These are phyloP conservation scores for Paramecium caudatum DNA, from an alignment of 73 alveolate genomes.

Conservation along the genomic window DNA sequence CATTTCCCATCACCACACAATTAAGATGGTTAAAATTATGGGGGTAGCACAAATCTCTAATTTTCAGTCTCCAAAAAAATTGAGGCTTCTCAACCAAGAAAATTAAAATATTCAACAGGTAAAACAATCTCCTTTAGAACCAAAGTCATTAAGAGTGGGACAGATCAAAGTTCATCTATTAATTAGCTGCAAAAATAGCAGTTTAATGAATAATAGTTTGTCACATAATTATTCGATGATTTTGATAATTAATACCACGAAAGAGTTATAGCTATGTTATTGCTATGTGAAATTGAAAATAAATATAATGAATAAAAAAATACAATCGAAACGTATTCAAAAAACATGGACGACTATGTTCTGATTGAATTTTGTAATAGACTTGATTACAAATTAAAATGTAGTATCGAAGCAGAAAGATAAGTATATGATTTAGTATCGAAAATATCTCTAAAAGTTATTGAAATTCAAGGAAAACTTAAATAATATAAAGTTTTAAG, in stretches of 20 bases:
- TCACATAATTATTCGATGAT: conserved; percentile 21
- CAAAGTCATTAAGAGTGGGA: neutral
- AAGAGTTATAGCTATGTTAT: conserved; percentile 8
- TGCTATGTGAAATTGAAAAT: conserved; percentile 17
- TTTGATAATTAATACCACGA: conserved; percentile 48
- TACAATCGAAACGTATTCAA: neutral
- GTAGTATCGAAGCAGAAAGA: conserved; percentile 3
- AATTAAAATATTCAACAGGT: conserved; percentile 14
- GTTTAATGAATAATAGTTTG: conserved; percentile 10
- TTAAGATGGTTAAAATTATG: conserved; percentile 26
- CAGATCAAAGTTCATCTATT: conserved; percentile 29
- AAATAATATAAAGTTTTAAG: conserved; percentile 34
- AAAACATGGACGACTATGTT: neutral
- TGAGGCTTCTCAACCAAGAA: neutral
- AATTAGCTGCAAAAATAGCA: neutral
- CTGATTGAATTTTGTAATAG: neutral
- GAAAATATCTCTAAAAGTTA: neutral
- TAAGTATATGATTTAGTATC: neutral
- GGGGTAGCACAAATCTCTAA: neutral
- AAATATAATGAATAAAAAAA: conserved; percentile 23
- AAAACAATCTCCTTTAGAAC: conserved; percentile 9
- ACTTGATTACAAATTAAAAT: conserved; percentile 50
- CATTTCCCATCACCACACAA: conserved; percentile 7
- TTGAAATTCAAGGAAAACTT: conserved; percentile 53
- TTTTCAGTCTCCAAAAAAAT: conserved; percentile 22